Conservation (phyloP, 805 yeast genomes). For the Cyberlindnera maclurae region DNA sequence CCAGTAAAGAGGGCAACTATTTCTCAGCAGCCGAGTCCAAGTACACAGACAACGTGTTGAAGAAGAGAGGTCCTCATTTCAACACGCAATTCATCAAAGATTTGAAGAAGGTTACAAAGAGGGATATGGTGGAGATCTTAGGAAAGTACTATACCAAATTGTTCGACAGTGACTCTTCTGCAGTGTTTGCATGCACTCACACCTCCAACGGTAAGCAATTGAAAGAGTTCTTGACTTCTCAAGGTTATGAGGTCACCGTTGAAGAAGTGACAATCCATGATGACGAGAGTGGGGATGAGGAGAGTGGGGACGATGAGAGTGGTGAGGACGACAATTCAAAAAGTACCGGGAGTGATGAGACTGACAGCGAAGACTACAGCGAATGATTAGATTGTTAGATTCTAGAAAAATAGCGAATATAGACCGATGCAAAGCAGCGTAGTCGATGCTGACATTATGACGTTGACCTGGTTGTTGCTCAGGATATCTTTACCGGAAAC, state of each 20-base stretch:
- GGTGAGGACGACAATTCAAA: conserved; percentile 12
- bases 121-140: conserved; percentile 44
- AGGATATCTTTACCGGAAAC: conserved; percentile 30
- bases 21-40: conserved; percentile 59
- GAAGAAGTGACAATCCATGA: conserved; percentile 38
- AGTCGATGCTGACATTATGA: conserved; percentile 28
- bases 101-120: conserved; percentile 44
- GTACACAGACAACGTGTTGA: conserved; percentile 58
- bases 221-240: conserved; percentile 35
- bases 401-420: conserved; percentile 9
- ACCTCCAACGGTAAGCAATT: conserved; percentile 50
- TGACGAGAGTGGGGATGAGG: conserved; percentile 11
- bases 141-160: conserved; percentile 56
- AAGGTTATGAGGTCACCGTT: conserved; percentile 55
- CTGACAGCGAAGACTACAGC: not conserved
- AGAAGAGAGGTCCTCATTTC: conserved; percentile 65
- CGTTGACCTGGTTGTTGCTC: conserved; percentile 35
- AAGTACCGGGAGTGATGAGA: conserved; percentile 3
- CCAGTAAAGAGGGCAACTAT: conserved; percentile 59
- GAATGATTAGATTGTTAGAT: not conserved
- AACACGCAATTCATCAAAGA: conserved; percentile 44
- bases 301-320: conserved; percentile 16
- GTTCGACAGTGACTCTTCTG: conserved; percentile 49
- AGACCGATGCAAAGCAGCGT: conserved; percentile 24
- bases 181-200: conserved; percentile 67